Conservation (phyloP, 257 asterid genomes). For the Marsdenia floribunda region DNA sequence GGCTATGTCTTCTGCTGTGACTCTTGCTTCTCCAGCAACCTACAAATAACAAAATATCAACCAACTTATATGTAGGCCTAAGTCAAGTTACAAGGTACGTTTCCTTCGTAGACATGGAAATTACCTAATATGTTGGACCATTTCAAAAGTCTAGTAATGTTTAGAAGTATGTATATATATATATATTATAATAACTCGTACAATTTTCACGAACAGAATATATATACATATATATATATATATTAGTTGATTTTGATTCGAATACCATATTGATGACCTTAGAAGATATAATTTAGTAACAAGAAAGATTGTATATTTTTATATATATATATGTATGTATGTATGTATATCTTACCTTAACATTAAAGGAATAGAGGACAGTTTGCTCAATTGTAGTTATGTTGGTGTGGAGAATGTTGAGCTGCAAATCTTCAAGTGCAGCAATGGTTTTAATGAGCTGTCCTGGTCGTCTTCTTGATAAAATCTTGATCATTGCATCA, state of each 20-base stretch:
- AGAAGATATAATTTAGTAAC: no score
- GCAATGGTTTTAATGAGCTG: slow-evolving; percentile 76
- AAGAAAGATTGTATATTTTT: no score
- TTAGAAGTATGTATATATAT: neutral
- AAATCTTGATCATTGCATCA: slow-evolving; percentile 75
- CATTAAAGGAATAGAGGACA: slow-evolving; percentile 85
- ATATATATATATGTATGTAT: no score
- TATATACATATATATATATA: no score
- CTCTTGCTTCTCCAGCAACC: slow-evolving; percentile 67
- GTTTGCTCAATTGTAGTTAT: slow-evolving; percentile 90
- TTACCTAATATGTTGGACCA: neutral
- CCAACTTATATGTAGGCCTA: neutral
- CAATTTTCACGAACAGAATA: no score
- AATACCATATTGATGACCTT: no score
- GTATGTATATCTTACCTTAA: slow-evolving; percentile 47
- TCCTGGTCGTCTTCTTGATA: slow-evolving; percentile 68
- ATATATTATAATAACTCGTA: no score
- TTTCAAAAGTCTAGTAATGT: neutral
- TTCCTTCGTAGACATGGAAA: neutral
- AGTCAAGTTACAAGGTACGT: neutral
- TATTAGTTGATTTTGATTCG: no score
- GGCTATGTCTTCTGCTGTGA: slow-evolving; percentile 84
- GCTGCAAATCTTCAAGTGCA: slow-evolving; percentile 92
- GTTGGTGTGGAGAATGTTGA: slow-evolving; percentile 73
- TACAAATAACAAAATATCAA: slow-evolving; percentile 23